Conservation (phyloP, 441 rosid genomes). For the Gossypium schwendimanii region DNA sequence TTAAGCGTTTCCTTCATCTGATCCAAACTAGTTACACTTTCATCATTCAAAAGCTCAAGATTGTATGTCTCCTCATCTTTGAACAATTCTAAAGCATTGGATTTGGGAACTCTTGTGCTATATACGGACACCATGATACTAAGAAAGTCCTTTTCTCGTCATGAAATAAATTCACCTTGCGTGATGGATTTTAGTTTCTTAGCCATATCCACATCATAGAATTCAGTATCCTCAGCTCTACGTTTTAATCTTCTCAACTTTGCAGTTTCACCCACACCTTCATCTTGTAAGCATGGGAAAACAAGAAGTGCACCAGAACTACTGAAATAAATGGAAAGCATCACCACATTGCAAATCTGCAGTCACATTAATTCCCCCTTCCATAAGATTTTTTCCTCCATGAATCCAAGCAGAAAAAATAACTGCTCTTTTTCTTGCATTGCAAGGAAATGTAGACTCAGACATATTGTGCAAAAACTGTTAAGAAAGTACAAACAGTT, state of each 20-base stretch:
- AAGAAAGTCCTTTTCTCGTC: slow-evolving; percentile 90
- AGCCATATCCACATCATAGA: slow-evolving; percentile 38
- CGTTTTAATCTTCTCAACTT: slow-evolving; percentile 73
- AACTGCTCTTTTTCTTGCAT: slow-evolving; percentile 79
- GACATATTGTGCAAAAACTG: slow-evolving; percentile 71
- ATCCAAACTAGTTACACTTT: slow-evolving; percentile 31
- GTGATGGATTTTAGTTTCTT: slow-evolving; percentile 57
- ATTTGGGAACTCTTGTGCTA: slow-evolving; percentile 37
- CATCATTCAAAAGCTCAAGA: slow-evolving; percentile 29
- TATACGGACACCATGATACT: slow-evolving; percentile 56
- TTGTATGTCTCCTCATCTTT: slow-evolving; percentile 33
- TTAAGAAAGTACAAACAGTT: slow-evolving; percentile 72
- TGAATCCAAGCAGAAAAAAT: slow-evolving; percentile 67
- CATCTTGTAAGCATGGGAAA: slow-evolving; percentile 64
- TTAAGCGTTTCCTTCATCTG: slow-evolving; percentile 35
- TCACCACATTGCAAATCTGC: slow-evolving; percentile 92
- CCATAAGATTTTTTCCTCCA: slow-evolving; percentile 51
- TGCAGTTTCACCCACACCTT: slow-evolving; percentile 89
- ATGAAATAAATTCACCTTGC: slow-evolving; percentile 68
- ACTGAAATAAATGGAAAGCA: slow-evolving; percentile 63
- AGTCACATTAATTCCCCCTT: slow-evolving; percentile 46
- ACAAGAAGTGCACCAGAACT: slow-evolving; percentile 72
- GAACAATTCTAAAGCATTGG: slow-evolving; percentile 45
- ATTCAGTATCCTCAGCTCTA: slow-evolving; percentile 53
- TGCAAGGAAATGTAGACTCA: slow-evolving; percentile 66